Conservation (phyloP, 768 basidiomycete genomes). For the Leccinum aurantiacum region DNA sequence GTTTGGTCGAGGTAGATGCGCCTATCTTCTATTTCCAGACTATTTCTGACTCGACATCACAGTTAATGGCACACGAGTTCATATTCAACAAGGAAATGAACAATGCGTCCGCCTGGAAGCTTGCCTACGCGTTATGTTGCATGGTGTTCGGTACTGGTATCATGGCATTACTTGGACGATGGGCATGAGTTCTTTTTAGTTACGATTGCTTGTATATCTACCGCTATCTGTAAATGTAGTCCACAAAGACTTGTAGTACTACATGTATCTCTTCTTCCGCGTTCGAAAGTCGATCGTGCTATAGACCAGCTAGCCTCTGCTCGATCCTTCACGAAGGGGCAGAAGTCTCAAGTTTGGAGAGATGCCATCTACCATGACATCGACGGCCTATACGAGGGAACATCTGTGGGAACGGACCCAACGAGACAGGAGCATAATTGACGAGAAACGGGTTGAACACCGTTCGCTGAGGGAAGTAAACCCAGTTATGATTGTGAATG, state of each 20-base stretch:
- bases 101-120: conserved; percentile 57
- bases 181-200: conserved; percentile 65
- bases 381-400: no score
- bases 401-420: no score
- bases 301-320: no score
- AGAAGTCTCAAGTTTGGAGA: no score
- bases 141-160: conserved; percentile 82
- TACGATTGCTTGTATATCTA: neutral
- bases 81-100: conserved; percentile 87
- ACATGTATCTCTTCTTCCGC: neutral
- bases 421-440: rapidly evolving
- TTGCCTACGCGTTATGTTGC: conserved; percentile 72
- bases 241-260: neutral
- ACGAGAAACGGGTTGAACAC: no score
- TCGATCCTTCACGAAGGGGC: no score
- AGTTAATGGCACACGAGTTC: conserved; percentile 94
- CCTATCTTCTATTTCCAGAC: neutral
- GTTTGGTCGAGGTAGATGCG: conserved; percentile 68
- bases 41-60: conserved; percentile 6
- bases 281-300: no score
- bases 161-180: conserved; percentile 90
- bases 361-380: no score
- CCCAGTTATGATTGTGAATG: no score
- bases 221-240: neutral
- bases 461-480: no score